phyloP scores from a whole-genome alignment of 2,329 filamentous ascomycete genomes.

The Cryphonectria carpinicola region DNA sequence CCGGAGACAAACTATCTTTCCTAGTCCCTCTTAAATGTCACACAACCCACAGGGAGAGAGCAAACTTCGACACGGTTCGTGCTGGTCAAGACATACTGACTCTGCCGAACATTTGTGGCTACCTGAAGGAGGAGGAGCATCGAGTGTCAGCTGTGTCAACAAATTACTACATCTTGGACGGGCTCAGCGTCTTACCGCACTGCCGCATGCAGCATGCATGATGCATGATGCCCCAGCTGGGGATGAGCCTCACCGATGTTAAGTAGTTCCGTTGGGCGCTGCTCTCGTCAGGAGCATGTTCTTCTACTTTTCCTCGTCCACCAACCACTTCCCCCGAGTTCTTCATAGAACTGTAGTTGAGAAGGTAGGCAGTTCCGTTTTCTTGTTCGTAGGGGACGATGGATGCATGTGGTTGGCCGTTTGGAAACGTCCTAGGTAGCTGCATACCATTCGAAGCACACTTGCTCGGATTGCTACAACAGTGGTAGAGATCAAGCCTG shows the following conservation, averaged over 20 bases:
- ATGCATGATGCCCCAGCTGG: neutral
- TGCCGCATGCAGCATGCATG: neutral
- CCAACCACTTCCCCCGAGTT: neutral
- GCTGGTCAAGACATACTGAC: neutral
- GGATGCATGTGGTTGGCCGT: neutral
- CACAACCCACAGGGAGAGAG: neutral
- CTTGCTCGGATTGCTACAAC: neutral
- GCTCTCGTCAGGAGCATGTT: neutral
- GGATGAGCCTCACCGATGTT: neutral
- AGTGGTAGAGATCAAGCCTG: neutral
- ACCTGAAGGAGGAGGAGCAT: slow-evolving; percentile 5
- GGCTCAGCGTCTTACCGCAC: slow-evolving; percentile 15
- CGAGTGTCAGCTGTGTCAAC: slow-evolving; percentile 8
- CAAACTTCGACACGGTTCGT: neutral
- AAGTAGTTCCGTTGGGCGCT: neutral
- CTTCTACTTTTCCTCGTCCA: neutral
- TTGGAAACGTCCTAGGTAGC: neutral
- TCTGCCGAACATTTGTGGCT: neutral
- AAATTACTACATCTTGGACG: neutral
- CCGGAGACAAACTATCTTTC: slow-evolving; percentile 4
- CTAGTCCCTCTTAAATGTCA: slow-evolving; percentile 18
- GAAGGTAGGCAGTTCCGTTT: neutral
- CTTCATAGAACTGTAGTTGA: neutral
- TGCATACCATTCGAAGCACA: neutral
- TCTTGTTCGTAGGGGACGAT: neutral